phyloP scores from a whole-genome alignment of 2,329 filamentous ascomycete species.

The Curvularia spicifera region DNA sequence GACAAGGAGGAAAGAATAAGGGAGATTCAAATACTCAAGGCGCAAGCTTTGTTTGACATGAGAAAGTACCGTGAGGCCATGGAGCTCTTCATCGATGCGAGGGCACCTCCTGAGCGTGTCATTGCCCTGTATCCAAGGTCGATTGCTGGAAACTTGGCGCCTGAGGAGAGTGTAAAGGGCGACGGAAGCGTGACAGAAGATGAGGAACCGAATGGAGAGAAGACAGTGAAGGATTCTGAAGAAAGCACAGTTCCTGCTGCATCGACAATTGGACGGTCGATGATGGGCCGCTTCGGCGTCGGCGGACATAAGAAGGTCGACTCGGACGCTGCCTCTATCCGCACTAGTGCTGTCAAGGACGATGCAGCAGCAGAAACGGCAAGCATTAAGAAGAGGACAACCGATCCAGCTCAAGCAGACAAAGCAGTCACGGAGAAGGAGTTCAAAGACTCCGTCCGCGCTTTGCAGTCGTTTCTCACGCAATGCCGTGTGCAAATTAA shows the following conservation, averaged over 20 bases:
- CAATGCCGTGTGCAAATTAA: slow-evolving; percentile 75
- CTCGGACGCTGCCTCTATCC: slow-evolving; percentile 64
- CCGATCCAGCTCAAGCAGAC: slow-evolving; percentile 57
- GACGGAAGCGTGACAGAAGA: slow-evolving; percentile 48
- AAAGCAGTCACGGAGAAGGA: slow-evolving; percentile 73
- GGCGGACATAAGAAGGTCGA: slow-evolving; percentile 54
- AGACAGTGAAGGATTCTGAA: slow-evolving; percentile 26
- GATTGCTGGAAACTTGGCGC: slow-evolving; percentile 82
- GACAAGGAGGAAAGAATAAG: slow-evolving; percentile 82
- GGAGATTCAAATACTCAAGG: slow-evolving; percentile 90
- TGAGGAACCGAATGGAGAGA: slow-evolving; percentile 36
- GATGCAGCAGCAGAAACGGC: slow-evolving; percentile 64
- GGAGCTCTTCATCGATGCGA: slow-evolving; percentile 89
- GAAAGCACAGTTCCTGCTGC: slow-evolving; percentile 35
- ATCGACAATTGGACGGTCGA: slow-evolving; percentile 46
- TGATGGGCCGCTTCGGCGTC: slow-evolving; percentile 57
- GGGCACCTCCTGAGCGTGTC: slow-evolving; percentile 87
- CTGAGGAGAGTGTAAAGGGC: slow-evolving; percentile 60
- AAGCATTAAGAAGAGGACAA: slow-evolving; percentile 57
- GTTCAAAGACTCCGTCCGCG: slow-evolving; percentile 78
- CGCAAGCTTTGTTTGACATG: slow-evolving; percentile 79
- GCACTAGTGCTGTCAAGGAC: slow-evolving; percentile 60
- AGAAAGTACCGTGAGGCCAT: slow-evolving; percentile 85
- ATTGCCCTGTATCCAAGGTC: slow-evolving; percentile 81
- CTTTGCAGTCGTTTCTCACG: slow-evolving; percentile 85